A percentile compares a stretch with the other conserved stretches of the same genome.
Evolutionary conservation across 169 alveolate species (phyloP).

Genomic region (Plasmodium malariae): DNA sequence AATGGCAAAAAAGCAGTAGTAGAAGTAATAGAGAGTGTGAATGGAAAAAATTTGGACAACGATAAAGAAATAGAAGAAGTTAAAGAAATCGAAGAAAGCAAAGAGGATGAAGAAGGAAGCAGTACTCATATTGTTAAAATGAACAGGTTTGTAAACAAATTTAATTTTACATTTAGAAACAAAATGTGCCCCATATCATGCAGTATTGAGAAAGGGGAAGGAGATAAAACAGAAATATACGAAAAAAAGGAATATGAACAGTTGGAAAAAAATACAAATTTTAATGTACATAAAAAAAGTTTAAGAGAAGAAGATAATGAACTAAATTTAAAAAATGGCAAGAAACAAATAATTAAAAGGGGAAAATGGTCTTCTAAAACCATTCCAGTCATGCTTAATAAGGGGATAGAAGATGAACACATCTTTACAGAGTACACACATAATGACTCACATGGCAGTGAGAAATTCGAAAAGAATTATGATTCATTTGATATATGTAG

Average conservation of each 20-base stretch:
- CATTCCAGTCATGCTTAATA: background rate
- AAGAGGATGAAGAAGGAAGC: background rate
- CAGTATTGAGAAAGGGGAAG: background rate
- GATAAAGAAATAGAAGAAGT: background rate
- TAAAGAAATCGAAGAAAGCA: background rate
- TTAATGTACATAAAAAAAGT: background rate
- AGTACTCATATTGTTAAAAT: background rate
- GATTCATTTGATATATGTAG: background rate
- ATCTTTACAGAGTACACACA: background rate
- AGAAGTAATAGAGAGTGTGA: background rate
- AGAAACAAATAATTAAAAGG: background rate
- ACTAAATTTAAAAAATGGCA: constrained; percentile 5
- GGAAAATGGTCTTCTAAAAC: background rate
- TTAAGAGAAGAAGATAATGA: constrained; percentile 1
- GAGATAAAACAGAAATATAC: constrained; percentile 2
- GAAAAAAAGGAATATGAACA: background rate
- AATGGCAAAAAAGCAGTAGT: too few relatives aligned
- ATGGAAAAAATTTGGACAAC: background rate
- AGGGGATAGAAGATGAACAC: background rate
- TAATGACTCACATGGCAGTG: background rate
- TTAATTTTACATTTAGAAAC: background rate
- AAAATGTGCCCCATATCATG: background rate
- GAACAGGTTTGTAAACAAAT: background rate
- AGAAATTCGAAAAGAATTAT: background rate
- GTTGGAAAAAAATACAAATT: background rate